Evolutionary conservation across 805 yeast genomes (phyloP).

Genomic region (Cyberlindnera suaveolens): DNA sequence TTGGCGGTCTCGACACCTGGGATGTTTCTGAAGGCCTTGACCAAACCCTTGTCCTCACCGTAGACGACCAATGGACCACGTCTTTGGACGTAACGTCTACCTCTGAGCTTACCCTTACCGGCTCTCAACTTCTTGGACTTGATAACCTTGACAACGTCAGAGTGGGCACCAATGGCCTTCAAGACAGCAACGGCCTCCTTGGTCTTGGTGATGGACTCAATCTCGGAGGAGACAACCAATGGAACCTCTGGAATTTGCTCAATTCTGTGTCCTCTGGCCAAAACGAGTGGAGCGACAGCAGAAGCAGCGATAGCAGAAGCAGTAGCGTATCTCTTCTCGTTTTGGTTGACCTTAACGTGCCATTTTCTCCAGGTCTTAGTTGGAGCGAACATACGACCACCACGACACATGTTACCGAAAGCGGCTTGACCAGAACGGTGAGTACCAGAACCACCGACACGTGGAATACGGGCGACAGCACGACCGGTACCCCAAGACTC

Average conservation of each 20-base stretch:
- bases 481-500: conserved; percentile 99
- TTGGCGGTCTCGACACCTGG: conserved; percentile 99
- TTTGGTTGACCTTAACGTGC: conserved; percentile 99
- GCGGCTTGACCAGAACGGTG: conserved; percentile 99
- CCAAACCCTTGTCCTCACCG: conserved; percentile 95
- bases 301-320: conserved; percentile 99
- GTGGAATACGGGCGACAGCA: conserved; percentile 99
- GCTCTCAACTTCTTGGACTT: conserved; percentile 99
- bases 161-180: conserved; percentile 98
- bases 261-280: conserved; percentile 99
- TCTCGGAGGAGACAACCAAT: conserved; percentile 88
- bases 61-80: conserved; percentile 99
- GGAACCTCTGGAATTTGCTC: conserved; percentile 98
- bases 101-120: conserved; percentile 99
- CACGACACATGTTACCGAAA: conserved; percentile 99
- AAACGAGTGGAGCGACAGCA: conserved; percentile 94
- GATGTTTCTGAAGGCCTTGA: conserved; percentile 98
- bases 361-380: conserved; percentile 99
- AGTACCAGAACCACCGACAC: conserved; percentile 99
- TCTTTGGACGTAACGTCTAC: conserved; percentile 99
- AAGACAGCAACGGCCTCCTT: conserved; percentile 97
- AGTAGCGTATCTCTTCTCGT: conserved; percentile 99
- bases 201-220: conserved; percentile 92
- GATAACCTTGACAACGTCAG: conserved; percentile 96
- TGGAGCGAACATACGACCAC: conserved; percentile 99